phyloP scores from a whole-genome alignment of 2,329 filamentous ascomycete species.

The Aspergillus spinulosporus region DNA sequence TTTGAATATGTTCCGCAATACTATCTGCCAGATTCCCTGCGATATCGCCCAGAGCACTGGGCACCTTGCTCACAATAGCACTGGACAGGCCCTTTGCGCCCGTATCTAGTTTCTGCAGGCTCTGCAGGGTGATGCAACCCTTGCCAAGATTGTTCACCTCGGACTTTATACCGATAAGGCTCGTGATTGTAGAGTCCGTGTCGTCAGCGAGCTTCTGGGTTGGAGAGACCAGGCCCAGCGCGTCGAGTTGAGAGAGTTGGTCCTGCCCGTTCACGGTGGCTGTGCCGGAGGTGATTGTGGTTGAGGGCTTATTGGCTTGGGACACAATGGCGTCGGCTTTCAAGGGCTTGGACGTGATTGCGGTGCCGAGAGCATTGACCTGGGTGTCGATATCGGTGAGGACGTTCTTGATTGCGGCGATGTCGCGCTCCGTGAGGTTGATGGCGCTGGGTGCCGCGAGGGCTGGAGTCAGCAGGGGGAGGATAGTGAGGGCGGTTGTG shows the following conservation, averaged over 20 bases:
- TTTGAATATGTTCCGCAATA: conserved; percentile 30
- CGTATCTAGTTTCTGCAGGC: conserved; percentile 7
- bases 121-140: conserved; percentile 1
- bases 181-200: conserved; percentile 5
- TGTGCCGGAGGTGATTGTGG: conserved; percentile 17
- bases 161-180: conserved; percentile 13
- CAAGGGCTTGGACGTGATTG: not conserved
- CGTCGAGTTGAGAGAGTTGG: conserved; percentile 13
- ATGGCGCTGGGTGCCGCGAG: conserved; percentile 15
- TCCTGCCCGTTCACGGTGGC: conserved; percentile 10
- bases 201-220: conserved; percentile 17
- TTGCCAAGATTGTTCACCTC: conserved; percentile 13
- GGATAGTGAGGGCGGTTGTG: conserved; percentile 2
- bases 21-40: conserved; percentile 25
- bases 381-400: conserved; percentile 18
- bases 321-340: conserved; percentile 12
- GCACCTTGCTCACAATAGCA: conserved; percentile 9
- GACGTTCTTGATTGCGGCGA: conserved; percentile 16
- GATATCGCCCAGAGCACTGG: conserved; percentile 17
- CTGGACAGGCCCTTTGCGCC: not conserved
- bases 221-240: conserved; percentile 17
- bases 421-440: conserved; percentile 6
- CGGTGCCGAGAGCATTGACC: conserved; percentile 13
- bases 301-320: conserved; percentile 13
- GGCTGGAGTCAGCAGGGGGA: conserved; percentile 6